These are phyloP conservation scores for Nyctanthes arbortristis DNA, from an alignment of 257 asterid genomes.

Conservation along the genomic window DNA sequence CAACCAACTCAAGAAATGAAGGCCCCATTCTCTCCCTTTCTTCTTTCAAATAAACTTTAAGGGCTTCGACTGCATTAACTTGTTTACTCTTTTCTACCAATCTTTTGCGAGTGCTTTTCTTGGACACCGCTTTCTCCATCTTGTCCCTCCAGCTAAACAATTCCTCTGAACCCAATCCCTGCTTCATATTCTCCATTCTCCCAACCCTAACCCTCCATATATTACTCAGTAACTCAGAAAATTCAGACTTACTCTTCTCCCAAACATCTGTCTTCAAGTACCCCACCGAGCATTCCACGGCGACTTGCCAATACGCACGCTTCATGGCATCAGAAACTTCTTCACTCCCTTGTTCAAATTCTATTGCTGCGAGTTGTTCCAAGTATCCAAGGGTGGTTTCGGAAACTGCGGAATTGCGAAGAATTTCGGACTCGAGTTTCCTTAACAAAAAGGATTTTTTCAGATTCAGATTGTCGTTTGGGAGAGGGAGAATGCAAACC, in stretches of 20 bases:
- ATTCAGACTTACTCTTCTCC: conserved; percentile 20
- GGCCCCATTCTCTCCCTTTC: conserved; percentile 67
- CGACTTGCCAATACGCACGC: conserved; percentile 69
- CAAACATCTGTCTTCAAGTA: conserved; percentile 18
- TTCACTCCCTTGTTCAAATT: conserved; percentile 29
- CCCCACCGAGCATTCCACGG: conserved; percentile 64
- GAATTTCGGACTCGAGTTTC: conserved; percentile 43
- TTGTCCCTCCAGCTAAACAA: conserved; percentile 66
- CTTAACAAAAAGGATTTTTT: conserved; percentile 45
- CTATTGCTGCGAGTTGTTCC: conserved; percentile 56
- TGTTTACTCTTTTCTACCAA: conserved; percentile 47
- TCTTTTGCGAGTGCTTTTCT: conserved; percentile 30
- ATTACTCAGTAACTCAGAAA: conserved; percentile 55
- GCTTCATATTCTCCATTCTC: conserved; percentile 43
- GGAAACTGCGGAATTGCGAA: conserved; percentile 28
- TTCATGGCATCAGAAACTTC: conserved; percentile 41
- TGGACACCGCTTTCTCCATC: conserved; percentile 70
- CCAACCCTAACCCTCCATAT: conserved; percentile 60
- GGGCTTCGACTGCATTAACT: conserved; percentile 45
- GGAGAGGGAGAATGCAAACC: conserved; percentile 43
- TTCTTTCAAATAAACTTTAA: conserved; percentile 47
- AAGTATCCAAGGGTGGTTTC: conserved; percentile 53
- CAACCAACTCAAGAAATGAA: conserved; percentile 71
- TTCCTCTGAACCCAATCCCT: conserved; percentile 53
- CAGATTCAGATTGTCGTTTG: conserved; percentile 30